Percentiles rank a stretch among this genome's conserved stretches.
Conservation (phyloP, 768 basidiomycete genomes). For the Russula abietina region DNA sequence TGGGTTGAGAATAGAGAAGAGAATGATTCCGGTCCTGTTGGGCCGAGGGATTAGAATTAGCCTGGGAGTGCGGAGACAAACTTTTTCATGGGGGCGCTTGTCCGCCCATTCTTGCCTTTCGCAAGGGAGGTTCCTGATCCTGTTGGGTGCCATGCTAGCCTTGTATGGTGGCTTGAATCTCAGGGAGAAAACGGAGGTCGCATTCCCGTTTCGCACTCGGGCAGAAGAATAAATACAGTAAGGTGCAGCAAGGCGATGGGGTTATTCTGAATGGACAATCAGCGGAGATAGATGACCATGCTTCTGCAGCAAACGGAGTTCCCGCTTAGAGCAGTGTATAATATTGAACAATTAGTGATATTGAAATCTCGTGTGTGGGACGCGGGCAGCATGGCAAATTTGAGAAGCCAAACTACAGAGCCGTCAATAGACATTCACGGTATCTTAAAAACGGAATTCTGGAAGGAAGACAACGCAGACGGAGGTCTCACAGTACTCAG, state of each 20-base stretch:
- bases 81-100: background rate
- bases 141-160: background rate
- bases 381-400: background rate
- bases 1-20: too few species aligned
- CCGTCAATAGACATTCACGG: background rate
- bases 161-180: background rate
- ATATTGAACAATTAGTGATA: background rate
- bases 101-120: background rate
- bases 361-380: background rate
- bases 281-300: background rate
- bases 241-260: background rate
- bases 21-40: background rate
- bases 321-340: background rate
- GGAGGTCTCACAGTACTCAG: background rate
- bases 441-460: background rate
- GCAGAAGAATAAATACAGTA: background rate
- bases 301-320: background rate
- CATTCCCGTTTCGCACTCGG: background rate
- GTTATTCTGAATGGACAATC: background rate
- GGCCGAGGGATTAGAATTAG: slow-evolving; percentile 2
- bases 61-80: background rate
- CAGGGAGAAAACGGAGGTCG: too few species aligned
- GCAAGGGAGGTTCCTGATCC: background rate
- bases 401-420: background rate
- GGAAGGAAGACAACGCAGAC: background rate